Conservation (phyloP, 129 eudicot species). For the Saussurea involucrata region DNA sequence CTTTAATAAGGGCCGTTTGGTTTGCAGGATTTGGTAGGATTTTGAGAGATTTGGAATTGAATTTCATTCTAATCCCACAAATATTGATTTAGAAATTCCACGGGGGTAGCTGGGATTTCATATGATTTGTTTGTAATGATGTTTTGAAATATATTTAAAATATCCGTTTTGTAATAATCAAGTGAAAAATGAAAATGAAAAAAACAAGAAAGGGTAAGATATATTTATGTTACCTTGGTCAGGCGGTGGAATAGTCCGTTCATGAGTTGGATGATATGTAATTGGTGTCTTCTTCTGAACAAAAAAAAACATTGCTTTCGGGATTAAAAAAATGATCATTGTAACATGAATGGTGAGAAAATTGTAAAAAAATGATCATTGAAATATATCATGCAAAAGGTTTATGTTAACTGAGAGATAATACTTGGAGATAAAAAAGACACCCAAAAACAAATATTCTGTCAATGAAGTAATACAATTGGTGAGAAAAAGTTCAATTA, state of each 20-base stretch:
- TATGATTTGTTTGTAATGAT: too few species aligned
- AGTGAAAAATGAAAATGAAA: not conserved
- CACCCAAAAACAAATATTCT: not conserved
- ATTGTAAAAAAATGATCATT: not conserved
- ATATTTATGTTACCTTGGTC: slow-evolving; percentile 63
- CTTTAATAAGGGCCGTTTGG: too few species aligned
- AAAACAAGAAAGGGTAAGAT: not conserved
- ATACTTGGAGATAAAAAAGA: not conserved
- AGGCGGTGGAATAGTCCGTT: slow-evolving; percentile 80
- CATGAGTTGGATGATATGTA: slow-evolving; percentile 91
- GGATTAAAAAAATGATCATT: not conserved
- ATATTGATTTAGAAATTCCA: too few species aligned
- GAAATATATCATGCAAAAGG: not conserved
- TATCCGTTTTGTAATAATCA: not conserved
- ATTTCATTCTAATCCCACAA: too few species aligned
- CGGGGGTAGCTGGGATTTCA: too few species aligned
- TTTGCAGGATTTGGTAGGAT: too few species aligned
- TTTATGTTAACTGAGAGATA: not conserved
- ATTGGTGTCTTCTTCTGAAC: slow-evolving; percentile 62
- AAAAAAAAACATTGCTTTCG: not conserved
- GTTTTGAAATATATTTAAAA: too few species aligned
- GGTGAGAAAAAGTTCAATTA: too few species aligned
- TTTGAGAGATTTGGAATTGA: too few species aligned
- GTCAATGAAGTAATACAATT: too few species aligned
- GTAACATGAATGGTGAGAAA: not conserved